These are phyloP conservation scores for Fusarium luffae DNA, from an alignment of 2,329 filamentous ascomycete species.

Conservation along the genomic window DNA sequence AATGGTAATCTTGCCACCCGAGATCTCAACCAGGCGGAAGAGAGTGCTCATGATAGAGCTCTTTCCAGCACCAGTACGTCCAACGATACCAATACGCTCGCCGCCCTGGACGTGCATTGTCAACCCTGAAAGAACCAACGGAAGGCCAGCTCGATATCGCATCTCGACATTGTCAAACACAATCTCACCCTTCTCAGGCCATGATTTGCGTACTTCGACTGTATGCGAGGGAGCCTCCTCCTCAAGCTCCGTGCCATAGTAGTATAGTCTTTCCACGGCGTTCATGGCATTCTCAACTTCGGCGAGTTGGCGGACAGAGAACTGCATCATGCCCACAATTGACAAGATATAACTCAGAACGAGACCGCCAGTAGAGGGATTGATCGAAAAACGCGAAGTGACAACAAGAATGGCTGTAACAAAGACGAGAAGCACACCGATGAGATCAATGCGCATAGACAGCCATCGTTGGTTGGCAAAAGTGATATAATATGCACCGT, in stretches of 20 bases:
- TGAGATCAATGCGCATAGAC: slow-evolving; percentile 82
- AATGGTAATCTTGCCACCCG: slow-evolving; percentile 70
- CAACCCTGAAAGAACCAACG: slow-evolving; percentile 77
- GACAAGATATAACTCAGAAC: slow-evolving; percentile 93
- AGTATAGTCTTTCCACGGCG: slow-evolving; percentile 88
- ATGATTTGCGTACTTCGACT: slow-evolving; percentile 75
- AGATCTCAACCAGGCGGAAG: slow-evolving; percentile 79
- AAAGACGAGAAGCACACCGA: slow-evolving; percentile 87
- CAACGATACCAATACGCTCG: slow-evolving; percentile 84
- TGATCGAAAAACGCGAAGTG: slow-evolving; percentile 86
- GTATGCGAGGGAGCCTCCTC: slow-evolving; percentile 89
- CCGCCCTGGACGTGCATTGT: slow-evolving; percentile 78
- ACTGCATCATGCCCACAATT: slow-evolving; percentile 96
- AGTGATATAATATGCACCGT: slow-evolving; percentile 92
- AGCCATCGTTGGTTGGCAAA: slow-evolving; percentile 97
- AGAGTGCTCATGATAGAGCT: slow-evolving; percentile 85
- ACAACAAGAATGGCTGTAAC: slow-evolving; percentile 90
- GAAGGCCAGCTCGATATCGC: slow-evolving; percentile 78
- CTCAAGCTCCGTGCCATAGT: slow-evolving; percentile 88
- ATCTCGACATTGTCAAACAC: slow-evolving; percentile 80
- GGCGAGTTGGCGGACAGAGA: slow-evolving; percentile 91
- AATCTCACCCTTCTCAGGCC: slow-evolving; percentile 90
- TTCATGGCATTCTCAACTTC: slow-evolving; percentile 99
- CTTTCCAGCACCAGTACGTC: slow-evolving; percentile 85
- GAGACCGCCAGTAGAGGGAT: slow-evolving; percentile 85